A percentile compares a stretch with the other conserved stretches of the same genome.
phyloP scores from a whole-genome alignment of 2,329 filamentous ascomycete genomes.

The Fonsecaea erecta region DNA sequence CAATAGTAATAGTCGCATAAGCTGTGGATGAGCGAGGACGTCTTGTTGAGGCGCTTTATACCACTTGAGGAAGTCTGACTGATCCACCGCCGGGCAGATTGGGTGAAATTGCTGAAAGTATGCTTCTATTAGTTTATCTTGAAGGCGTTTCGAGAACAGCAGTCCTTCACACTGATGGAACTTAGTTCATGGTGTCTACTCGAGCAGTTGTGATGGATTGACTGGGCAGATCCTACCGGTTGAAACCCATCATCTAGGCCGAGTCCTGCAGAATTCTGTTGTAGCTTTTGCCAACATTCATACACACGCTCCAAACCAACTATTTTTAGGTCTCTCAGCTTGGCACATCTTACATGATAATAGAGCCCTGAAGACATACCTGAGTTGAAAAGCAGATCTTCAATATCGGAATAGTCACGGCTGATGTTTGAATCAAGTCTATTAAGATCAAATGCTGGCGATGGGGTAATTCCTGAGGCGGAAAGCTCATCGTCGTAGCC shows the following conservation, averaged over 20 bases:
- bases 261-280: neutral
- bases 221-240: neutral
- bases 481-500: neutral
- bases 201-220: neutral
- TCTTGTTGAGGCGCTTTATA: neutral
- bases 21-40: neutral
- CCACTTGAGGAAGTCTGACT: constrained; percentile 2
- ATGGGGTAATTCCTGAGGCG: neutral
- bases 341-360: neutral
- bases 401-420: neutral
- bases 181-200: neutral
- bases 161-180: neutral
- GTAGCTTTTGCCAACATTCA: neutral
- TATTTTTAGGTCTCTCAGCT: neutral
- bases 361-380: neutral
- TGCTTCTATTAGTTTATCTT: neutral
- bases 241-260: neutral
- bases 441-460: neutral
- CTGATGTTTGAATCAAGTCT: neutral
- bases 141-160: neutral
- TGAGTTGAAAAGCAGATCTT: neutral
- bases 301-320: neutral
- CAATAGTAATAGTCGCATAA: neutral
- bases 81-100: constrained; percentile 2
- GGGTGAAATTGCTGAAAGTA: constrained; percentile 11